Evolutionary conservation across 768 basidiomycete species (phyloP).

Genomic region (Boletus rubroflammeus): DNA sequence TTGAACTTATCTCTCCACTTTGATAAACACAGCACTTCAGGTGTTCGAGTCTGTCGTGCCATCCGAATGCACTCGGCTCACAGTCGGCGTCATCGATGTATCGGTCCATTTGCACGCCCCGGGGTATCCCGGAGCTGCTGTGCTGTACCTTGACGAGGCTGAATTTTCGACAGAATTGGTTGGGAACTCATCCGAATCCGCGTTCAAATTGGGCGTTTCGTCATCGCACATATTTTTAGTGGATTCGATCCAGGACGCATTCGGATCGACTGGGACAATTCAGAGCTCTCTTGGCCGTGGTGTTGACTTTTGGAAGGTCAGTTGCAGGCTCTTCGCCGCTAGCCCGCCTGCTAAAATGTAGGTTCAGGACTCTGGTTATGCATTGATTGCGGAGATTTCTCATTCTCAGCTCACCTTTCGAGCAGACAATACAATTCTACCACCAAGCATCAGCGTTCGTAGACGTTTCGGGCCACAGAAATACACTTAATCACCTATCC

Average conservation of each 20-base stretch:
- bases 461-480: neutral
- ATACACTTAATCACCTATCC: neutral
- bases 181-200: conserved; percentile 57
- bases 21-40: conserved; percentile 32
- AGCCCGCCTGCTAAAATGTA: conserved; percentile 1
- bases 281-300: conserved; percentile 32
- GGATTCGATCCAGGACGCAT: conserved; percentile 46
- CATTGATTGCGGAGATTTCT: conserved; percentile 57
- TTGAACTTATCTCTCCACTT: neutral
- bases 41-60: conserved; percentile 93
- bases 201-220: conserved; percentile 47
- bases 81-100: conserved; percentile 61
- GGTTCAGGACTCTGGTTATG: conserved; percentile 60
- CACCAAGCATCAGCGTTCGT: conserved; percentile 40
- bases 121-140: conserved; percentile 59
- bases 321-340: conserved; percentile 17
- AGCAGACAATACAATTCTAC: conserved; percentile 20
- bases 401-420: conserved; percentile 46
- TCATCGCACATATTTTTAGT: conserved; percentile 50
- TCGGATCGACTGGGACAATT: conserved; percentile 15
- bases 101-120: conserved; percentile 61
- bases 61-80: conserved; percentile 74
- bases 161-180: conserved; percentile 73
- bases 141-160: conserved; percentile 60
- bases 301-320: conserved; percentile 64